Evolutionary conservation across 257 asterid species (phyloP), one percentile per base, ranked within the genome.

Genomic region (Solanum virginianum): DNA sequence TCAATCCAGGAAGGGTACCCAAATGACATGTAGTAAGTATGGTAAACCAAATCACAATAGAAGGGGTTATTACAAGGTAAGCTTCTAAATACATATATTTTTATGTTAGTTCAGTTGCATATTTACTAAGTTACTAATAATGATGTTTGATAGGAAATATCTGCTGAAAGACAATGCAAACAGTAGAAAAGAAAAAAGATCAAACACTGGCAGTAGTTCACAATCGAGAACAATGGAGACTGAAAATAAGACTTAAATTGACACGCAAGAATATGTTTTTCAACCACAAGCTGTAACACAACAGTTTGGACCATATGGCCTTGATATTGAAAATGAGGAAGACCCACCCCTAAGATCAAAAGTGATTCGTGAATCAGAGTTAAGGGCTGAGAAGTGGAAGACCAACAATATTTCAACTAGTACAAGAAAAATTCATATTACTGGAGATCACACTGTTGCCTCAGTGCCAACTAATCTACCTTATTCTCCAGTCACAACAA

Each of bases 201-300:
- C 8, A 62, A 7, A 1, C 1, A 1, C 3, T 14, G 22, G 17
- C 5, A 14, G 8, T 0, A 66, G 6, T 68, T 26, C 49, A 68
- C 1, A 32, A 5, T 32, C 18, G 36, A 15, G 1, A 8, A 0
- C 1, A 16, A 14, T 32, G 1, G 1, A 18, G 2, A 3, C 1
- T 29, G 47, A 16, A 15, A 8, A 66, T 6, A n/a, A 55, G 1
- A 16, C 1, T 1, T 10, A 55, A 4, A 4, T 1, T 54, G 59
- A 20, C 17, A 55, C 10, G 0, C n/a, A 55, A 55, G 1, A 55
- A 4, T 55, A n/a, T 55, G 16, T 9, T 55, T 55, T 55, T 55
- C 32, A 4, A 29, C 20, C 18, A 32, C 22, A 66, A 29, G 3
- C 7, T 15, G 14, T 8, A 36, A 32, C 49, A 8, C 22, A 66